Conservation (phyloP, 2,329 filamentous ascomycete genomes). For the Neocatenulostroma microsporum region DNA sequence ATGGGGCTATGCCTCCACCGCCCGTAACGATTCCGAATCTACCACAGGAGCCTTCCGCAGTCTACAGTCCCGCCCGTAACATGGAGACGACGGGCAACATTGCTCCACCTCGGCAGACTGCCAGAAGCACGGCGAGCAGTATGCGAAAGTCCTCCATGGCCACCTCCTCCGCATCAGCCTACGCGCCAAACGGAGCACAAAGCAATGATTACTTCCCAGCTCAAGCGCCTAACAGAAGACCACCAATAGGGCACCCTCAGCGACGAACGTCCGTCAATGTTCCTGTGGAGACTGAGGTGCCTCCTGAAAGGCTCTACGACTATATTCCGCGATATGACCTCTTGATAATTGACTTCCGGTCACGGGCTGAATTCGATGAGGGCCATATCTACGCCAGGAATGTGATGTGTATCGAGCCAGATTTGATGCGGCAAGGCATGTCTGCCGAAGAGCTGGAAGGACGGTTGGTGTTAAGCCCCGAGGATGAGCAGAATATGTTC, state of each 20-base stretch:
- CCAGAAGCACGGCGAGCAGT: slow-evolving; percentile 53
- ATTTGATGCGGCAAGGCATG: slow-evolving; percentile 60
- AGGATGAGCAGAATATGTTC: slow-evolving; percentile 69
- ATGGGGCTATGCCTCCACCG: slow-evolving; percentile 30
- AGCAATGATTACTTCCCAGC: slow-evolving; percentile 38
- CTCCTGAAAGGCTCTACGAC: slow-evolving; percentile 61
- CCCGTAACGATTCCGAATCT: slow-evolving; percentile 49
- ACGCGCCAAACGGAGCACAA: slow-evolving; percentile 29
- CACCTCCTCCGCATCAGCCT: slow-evolving; percentile 27
- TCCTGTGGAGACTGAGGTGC: slow-evolving; percentile 54
- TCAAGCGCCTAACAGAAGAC: slow-evolving; percentile 3
- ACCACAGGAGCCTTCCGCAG: slow-evolving; percentile 65
- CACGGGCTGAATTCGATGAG: slow-evolving; percentile 70
- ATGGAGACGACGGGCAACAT: slow-evolving; percentile 59
- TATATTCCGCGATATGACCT: slow-evolving; percentile 62
- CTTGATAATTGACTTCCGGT: slow-evolving; percentile 77
- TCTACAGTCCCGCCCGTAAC: slow-evolving; percentile 70
- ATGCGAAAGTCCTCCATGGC: slow-evolving; percentile 46
- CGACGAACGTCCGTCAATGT: slow-evolving; percentile 40
- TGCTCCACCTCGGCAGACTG: slow-evolving; percentile 57
- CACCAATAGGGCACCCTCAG: slow-evolving; percentile 13
- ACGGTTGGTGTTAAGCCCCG: slow-evolving; percentile 61
- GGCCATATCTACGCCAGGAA: slow-evolving; percentile 80
- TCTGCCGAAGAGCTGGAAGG: slow-evolving; percentile 59
- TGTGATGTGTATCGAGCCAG: slow-evolving; percentile 84